Evolutionary conservation across 129 eudicot genomes (phyloP).

Genomic region (Sambucus nigra): DNA sequence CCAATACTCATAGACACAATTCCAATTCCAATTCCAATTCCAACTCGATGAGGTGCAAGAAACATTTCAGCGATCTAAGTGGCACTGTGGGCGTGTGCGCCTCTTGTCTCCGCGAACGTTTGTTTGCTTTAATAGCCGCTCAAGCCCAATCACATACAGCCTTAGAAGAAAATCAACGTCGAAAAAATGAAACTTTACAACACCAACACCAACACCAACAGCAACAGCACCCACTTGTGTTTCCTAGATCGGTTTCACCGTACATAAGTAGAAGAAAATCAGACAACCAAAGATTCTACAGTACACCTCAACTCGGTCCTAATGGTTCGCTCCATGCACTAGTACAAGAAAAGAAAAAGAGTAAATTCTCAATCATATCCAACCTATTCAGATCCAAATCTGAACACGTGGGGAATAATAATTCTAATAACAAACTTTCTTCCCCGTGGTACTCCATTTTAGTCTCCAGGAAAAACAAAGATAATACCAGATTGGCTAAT

Average conservation of each 20-base stretch:
- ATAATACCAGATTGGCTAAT: slow-evolving; percentile 21
- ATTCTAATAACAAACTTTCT: slow-evolving; percentile 25
- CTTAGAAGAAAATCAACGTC: slow-evolving; percentile 18
- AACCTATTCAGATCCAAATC: slow-evolving; percentile 57
- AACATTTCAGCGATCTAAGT: slow-evolving; percentile 54
- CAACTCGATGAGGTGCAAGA: slow-evolving; percentile 61
- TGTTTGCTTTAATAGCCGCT: slow-evolving; percentile 32
- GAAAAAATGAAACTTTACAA: slow-evolving; percentile 16
- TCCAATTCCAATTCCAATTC: neutral
- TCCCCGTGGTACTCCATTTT: slow-evolving; percentile 50
- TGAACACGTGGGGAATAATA: slow-evolving; percentile 20
- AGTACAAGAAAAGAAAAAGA: slow-evolving; percentile 19
- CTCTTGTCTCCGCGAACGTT: slow-evolving; percentile 63
- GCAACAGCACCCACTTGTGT: slow-evolving; percentile 18
- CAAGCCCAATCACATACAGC: slow-evolving; percentile 20
- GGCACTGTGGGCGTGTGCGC: slow-evolving; percentile 70
- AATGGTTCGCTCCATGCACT: slow-evolving; percentile 7
- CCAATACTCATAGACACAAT: no score
- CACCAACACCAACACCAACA: neutral
- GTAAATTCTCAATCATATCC: slow-evolving; percentile 19
- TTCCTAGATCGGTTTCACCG: slow-evolving; percentile 73
- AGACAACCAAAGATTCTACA: slow-evolving; percentile 36
- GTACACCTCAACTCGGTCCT: slow-evolving; percentile 46
- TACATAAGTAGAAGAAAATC: slow-evolving; percentile 34
- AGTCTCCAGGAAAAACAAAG: slow-evolving; percentile 27